These are phyloP conservation scores for Fusarium multiceps DNA, from an alignment of 2,329 filamentous ascomycete species.

Conservation along the genomic window DNA sequence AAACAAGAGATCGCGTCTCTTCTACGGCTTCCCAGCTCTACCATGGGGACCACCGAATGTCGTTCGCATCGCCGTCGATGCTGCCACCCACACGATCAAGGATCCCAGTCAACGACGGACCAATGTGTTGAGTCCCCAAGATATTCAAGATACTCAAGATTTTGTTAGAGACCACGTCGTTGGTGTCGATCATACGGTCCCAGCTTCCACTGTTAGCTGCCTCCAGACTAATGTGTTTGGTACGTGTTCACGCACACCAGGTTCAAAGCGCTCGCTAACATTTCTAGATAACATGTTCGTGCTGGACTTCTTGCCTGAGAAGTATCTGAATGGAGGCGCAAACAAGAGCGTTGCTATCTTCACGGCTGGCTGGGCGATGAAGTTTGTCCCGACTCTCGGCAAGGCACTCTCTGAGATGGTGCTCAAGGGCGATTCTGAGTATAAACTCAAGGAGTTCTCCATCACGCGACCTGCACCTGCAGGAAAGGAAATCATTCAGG, in stretches of 20 bases:
- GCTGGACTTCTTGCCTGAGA: constrained; percentile 29
- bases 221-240: constrained; percentile 28
- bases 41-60: constrained; percentile 31
- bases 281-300: constrained; percentile 32
- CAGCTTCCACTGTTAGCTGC: constrained; percentile 23
- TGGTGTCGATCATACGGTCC: constrained; percentile 20
- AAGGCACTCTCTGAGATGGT: constrained; percentile 29
- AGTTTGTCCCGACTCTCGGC: constrained; percentile 31
- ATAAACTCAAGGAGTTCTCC: constrained; percentile 13
- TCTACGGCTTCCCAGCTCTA: constrained; percentile 27
- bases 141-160: constrained; percentile 21
- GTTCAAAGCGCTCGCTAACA: not conserved
- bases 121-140: constrained; percentile 4
- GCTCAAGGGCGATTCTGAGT: constrained; percentile 18
- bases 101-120: constrained; percentile 14
- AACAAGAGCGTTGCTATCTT: constrained; percentile 29
- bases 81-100: constrained; percentile 17
- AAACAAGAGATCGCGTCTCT: constrained; percentile 17
- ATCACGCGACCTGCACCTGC: constrained; percentile 15
- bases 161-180: constrained; percentile 25
- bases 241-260: not conserved
- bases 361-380: constrained; percentile 36
- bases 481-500: constrained; percentile 21
- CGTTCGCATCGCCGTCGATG: constrained; percentile 29
- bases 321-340: constrained; percentile 11